A percentile compares a stretch with the other conserved stretches of the same genome.
Conservation (phyloP, 805 yeast species). For the Blastobotrys peoriensis region DNA sequence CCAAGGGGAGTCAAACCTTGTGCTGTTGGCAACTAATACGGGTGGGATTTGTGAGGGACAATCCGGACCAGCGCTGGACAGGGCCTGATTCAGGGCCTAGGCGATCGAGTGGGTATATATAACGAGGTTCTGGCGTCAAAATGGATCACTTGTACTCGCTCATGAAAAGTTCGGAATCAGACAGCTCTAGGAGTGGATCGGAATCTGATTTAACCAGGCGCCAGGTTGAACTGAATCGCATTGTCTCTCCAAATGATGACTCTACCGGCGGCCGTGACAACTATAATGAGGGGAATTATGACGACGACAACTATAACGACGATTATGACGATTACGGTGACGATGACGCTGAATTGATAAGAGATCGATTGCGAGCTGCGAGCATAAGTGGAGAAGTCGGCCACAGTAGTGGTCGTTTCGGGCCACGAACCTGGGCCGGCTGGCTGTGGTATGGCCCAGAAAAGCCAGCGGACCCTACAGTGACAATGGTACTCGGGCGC, state of each 20-base stretch:
- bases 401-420: not conserved
- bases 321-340: not conserved
- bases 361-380: not conserved
- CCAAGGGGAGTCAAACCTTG: no score
- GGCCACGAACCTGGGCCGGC: constrained; percentile 4
- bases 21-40: no score
- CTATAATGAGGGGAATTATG: not conserved
- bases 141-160: not conserved
- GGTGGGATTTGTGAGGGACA: no score
- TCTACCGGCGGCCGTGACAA: not conserved
- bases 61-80: no score
- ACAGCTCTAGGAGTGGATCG: not conserved
- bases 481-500: constrained; percentile 10
- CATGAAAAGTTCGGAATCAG: not conserved
- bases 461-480: constrained; percentile 15
- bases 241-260: not conserved
- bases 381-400: not conserved
- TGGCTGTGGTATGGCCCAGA: constrained; percentile 12
- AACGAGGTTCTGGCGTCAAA: no score
- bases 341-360: not conserved
- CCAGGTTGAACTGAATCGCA: not conserved
- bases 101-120: no score
- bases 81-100: no score
- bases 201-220: not conserved
- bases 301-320: not conserved